Conservation (phyloP, 2,329 filamentous ascomycete species). For the Emergomyces orientalis region DNA sequence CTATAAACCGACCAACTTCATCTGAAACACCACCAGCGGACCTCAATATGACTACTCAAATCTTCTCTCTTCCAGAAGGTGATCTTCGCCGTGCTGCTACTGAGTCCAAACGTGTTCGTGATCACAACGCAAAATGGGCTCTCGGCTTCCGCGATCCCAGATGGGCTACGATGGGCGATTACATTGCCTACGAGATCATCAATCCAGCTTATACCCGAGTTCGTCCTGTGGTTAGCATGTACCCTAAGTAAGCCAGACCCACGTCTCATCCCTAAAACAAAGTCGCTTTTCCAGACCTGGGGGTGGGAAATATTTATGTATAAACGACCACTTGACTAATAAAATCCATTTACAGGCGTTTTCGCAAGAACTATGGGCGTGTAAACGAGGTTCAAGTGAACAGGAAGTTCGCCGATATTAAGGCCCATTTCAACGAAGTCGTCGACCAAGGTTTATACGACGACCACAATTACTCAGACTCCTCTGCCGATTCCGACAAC, state of each 20-base stretch:
- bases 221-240: constrained; percentile 11
- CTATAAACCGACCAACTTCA: neutral
- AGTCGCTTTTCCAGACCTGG: neutral
- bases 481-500: constrained; percentile 25
- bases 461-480: constrained; percentile 22
- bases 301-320: neutral
- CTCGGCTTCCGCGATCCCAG: constrained; percentile 22
- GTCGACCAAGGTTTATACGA: constrained; percentile 26
- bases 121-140: constrained; percentile 35
- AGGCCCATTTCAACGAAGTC: constrained; percentile 24
- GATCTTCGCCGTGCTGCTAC: constrained; percentile 48
- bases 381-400: constrained; percentile 11
- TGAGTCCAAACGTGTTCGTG: constrained; percentile 36
- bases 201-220: neutral
- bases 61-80: constrained; percentile 35
- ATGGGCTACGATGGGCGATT: neutral
- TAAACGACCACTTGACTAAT: neutral
- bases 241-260: neutral
- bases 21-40: constrained; percentile 1
- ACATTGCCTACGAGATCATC: too few relatives aligned
- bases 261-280: neutral
- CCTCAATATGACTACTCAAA: constrained; percentile 16
- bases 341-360: constrained; percentile 10
- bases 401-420: constrained; percentile 15
- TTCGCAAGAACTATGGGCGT: neutral